Conservation (phyloP, 495 filamentous ascomycete genomes). For the Talaromyces ruber region DNA sequence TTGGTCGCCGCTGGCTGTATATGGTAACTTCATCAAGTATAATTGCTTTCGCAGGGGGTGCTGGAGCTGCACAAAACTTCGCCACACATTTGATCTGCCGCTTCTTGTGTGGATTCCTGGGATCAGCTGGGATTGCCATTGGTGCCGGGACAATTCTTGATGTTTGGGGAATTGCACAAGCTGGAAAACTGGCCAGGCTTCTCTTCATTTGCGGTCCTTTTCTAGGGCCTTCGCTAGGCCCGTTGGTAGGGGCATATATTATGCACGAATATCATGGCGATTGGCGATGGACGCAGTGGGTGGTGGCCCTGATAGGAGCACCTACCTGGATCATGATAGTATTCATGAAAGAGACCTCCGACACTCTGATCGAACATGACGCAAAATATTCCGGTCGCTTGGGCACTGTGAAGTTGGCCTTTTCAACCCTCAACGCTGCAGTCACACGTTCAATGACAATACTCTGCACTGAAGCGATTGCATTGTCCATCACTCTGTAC, state of each 20-base stretch:
- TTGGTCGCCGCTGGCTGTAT: constrained; percentile 43
- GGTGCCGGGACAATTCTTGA: constrained; percentile 5
- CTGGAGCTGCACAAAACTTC: background rate
- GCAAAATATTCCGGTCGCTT: background rate
- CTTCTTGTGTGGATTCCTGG: background rate
- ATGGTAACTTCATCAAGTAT: constrained; percentile 27
- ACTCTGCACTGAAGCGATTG: constrained; percentile 49
- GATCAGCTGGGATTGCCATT: background rate
- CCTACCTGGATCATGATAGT: background rate
- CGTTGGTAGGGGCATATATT: background rate
- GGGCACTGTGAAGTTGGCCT: background rate
- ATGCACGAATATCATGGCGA: background rate
- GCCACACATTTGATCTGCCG: constrained; percentile 2
- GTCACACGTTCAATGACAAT: background rate
- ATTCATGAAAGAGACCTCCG: constrained; percentile 2
- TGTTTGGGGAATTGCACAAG: background rate
- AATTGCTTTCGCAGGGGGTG: background rate
- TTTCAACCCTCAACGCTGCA: constrained; percentile 1
- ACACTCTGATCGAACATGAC: background rate
- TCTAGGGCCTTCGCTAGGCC: constrained; percentile 1
- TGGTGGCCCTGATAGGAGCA: background rate
- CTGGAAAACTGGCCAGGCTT: background rate
- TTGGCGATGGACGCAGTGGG: constrained; percentile 1
- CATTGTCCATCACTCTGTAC: constrained; percentile 60
- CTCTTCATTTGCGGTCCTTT: background rate